Conservation (phyloP, 768 basidiomycete species). For the Mycena rebaudengoi region DNA sequence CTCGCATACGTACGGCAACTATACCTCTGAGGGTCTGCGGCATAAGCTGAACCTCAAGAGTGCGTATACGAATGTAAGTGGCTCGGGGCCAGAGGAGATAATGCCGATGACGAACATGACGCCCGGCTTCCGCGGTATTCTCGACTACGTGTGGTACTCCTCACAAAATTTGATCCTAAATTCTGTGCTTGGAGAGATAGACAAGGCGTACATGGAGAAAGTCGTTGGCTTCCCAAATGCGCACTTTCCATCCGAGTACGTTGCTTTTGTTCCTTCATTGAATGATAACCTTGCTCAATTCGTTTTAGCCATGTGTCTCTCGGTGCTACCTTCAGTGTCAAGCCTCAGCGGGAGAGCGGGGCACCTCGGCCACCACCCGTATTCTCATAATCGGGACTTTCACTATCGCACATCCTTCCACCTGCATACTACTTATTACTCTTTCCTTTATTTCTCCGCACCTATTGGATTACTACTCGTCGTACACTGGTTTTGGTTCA, state of each 20-base stretch:
- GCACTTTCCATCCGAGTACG: constrained; percentile 97
- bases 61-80: constrained; percentile 69
- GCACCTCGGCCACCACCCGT: constrained; percentile 23
- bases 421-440: constrained; percentile 13
- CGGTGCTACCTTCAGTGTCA: constrained; percentile 22
- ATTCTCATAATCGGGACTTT: constrained; percentile 16
- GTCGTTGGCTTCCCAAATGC: constrained; percentile 96
- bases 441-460: constrained; percentile 10
- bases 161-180: constrained; percentile 77
- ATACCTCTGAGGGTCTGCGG: constrained; percentile 87
- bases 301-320: constrained; percentile 22
- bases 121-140: constrained; percentile 83
- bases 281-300: not conserved
- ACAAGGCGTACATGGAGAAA: constrained; percentile 84
- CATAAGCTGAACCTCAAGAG: constrained; percentile 87
- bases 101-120: constrained; percentile 83
- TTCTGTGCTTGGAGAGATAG: constrained; percentile 89
- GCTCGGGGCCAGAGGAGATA: constrained; percentile 50
- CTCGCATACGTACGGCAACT: constrained; percentile 89
- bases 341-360: constrained; percentile 21
- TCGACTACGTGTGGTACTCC: constrained; percentile 97
- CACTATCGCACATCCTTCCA: not conserved
- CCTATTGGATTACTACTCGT: constrained; percentile 24
- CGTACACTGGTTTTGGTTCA: constrained; percentile 21
- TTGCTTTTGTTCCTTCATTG: constrained; percentile 30